Conservation (phyloP, 768 basidiomycete genomes). For the Candolleomyces aberdarensis region DNA sequence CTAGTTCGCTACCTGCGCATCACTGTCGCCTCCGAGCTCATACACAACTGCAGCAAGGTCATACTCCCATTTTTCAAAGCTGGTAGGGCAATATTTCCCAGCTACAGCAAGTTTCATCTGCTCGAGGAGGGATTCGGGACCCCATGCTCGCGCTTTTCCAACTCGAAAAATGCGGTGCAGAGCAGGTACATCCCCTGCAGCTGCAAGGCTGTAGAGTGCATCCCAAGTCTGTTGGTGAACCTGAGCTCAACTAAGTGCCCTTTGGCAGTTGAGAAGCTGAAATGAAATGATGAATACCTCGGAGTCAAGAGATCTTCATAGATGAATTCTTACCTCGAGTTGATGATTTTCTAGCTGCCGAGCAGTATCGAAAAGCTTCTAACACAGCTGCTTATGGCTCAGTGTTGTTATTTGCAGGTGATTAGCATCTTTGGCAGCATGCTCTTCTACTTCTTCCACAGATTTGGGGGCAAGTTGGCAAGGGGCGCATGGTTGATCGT, state of each 20-base stretch:
- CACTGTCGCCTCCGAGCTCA: constrained; percentile 29
- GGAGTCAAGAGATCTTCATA: neutral
- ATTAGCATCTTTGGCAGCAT: neutral
- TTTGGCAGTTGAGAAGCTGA: neutral
- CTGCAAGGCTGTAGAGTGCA: constrained; percentile 11
- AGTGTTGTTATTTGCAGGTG: neutral
- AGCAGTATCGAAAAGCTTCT: neutral
- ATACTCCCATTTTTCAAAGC: constrained; percentile 18
- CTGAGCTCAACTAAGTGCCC: neutral
- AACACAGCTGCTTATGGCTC: neutral
- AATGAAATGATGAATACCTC: neutral
- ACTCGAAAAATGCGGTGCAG: constrained; percentile 24
- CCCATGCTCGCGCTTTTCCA: constrained; percentile 11
- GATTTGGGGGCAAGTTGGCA: neutral
- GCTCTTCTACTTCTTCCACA: neutral
- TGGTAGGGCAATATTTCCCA: constrained; percentile 18
- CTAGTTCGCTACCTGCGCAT: no score
- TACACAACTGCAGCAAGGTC: constrained; percentile 22
- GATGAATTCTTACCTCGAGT: neutral
- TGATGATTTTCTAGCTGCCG: neutral
- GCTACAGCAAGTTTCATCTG: constrained; percentile 11
- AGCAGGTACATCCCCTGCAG: constrained; percentile 20
- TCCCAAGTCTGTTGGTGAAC: constrained; percentile 8
- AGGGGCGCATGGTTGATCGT: neutral
- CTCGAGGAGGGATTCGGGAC: constrained; percentile 13